Evolutionary conservation across 1,284 basidiomycete species (phyloP).

Genomic region (Lignosus rhinocerotis): DNA sequence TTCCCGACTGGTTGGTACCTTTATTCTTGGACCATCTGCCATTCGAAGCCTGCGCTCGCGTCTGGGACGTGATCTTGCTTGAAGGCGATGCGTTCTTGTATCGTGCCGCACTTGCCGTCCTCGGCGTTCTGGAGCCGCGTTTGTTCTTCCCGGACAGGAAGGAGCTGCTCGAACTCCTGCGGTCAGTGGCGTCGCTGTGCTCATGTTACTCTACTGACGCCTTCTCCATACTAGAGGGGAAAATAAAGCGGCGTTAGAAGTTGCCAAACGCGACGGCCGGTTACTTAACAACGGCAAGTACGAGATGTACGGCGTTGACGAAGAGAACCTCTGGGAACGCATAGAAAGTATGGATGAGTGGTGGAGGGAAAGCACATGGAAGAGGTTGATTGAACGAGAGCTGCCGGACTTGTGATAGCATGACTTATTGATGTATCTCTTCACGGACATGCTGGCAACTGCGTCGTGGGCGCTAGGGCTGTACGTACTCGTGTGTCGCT

Average conservation of each 20-base stretch:
- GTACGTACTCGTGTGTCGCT: not conserved
- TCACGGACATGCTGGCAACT: not conserved
- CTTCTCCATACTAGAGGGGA: slow-evolving; percentile 56
- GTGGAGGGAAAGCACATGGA: slow-evolving; percentile 94
- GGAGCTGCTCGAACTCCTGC: slow-evolving; percentile 73
- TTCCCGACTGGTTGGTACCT: slow-evolving; percentile 80
- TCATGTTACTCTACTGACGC: not conserved
- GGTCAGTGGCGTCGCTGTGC: slow-evolving; percentile 40
- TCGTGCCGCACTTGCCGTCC: slow-evolving; percentile 79
- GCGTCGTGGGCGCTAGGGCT: not conserved
- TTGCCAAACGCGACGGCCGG: slow-evolving; percentile 66
- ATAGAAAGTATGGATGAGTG: slow-evolving; percentile 83
- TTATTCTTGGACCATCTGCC: slow-evolving; percentile 87
- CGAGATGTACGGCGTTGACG: slow-evolving; percentile 84
- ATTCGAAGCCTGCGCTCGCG: slow-evolving; percentile 82
- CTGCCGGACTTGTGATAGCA: slow-evolving; percentile 72
- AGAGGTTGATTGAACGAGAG: slow-evolving; percentile 80
- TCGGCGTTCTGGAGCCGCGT: slow-evolving; percentile 85
- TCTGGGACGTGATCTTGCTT: slow-evolving; percentile 88
- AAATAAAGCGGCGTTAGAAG: slow-evolving; percentile 82
- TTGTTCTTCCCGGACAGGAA: slow-evolving; percentile 81
- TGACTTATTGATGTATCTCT: not conserved
- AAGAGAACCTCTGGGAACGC: slow-evolving; percentile 79
- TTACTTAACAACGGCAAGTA: slow-evolving; percentile 75
- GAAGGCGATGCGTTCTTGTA: slow-evolving; percentile 90